These are phyloP conservation scores for Penicillium sp. DNA, from an alignment of 2,329 filamentous ascomycete species.

Conservation along the genomic window DNA sequence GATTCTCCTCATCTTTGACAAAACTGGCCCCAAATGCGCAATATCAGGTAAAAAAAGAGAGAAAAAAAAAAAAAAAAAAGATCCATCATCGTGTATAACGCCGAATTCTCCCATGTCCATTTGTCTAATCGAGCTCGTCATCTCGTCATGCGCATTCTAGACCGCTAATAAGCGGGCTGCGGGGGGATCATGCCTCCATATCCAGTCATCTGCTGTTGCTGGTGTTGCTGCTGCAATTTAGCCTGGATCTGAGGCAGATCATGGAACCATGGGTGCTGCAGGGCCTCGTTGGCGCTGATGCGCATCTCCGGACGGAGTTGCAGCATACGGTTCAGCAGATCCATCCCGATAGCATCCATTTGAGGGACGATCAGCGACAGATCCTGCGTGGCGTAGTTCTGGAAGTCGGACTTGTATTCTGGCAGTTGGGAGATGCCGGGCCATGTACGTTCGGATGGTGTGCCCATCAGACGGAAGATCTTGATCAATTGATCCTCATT, in stretches of 20 bases:
- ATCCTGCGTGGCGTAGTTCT: constrained; percentile 91
- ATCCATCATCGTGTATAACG: constrained; percentile 29
- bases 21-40: not conserved
- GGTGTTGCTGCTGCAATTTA: constrained; percentile 45
- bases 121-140: constrained; percentile 26
- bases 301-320: constrained; percentile 89
- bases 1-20: not conserved
- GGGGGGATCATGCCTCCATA: constrained; percentile 41
- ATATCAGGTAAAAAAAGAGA: constrained; percentile 6
- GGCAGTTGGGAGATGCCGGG: constrained; percentile 90
- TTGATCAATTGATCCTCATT: constrained; percentile 97
- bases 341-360: constrained; percentile 82
- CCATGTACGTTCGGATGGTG: constrained; percentile 92
- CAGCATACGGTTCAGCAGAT: constrained; percentile 84
- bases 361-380: constrained; percentile 82
- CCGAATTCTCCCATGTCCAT: constrained; percentile 30
- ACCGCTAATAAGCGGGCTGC: constrained; percentile 34
- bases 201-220: constrained; percentile 39
- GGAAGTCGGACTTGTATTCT: constrained; percentile 96
- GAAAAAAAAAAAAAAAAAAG: constrained; percentile 10
- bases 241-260: constrained; percentile 57
- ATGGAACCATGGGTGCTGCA: constrained; percentile 90
- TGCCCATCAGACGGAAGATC: constrained; percentile 98
- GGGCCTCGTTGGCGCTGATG: constrained; percentile 79
- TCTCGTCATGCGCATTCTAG: constrained; percentile 24